These are phyloP conservation scores for Camellia lanceoleosa DNA, from an alignment of 148 eudicot species.

Conservation along the genomic window DNA sequence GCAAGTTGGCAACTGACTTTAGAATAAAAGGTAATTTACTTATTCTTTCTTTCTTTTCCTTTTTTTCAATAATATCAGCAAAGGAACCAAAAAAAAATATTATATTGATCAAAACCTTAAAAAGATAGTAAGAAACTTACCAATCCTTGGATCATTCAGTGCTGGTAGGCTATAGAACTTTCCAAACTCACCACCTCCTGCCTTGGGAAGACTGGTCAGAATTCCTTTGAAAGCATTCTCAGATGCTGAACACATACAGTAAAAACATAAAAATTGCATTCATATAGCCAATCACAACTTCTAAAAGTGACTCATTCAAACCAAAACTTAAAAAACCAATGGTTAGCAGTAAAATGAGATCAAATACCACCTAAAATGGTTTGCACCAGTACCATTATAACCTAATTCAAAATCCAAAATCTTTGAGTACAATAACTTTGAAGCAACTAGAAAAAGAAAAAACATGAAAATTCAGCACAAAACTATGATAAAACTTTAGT, in stretches of 20 bases:
- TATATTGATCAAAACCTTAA: neutral
- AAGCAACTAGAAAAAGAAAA: neutral
- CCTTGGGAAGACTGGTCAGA: slow-evolving; percentile 60
- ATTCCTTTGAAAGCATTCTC: slow-evolving; percentile 62
- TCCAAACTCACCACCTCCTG: slow-evolving; percentile 75
- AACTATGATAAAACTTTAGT: neutral
- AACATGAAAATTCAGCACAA: neutral
- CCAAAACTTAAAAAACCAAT: neutral
- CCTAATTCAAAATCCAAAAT: neutral
- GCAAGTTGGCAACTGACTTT: neutral
- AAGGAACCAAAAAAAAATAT: neutral
- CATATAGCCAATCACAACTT: neutral
- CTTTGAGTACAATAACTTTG: neutral
- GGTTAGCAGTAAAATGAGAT: neutral
- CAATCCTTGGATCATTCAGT: slow-evolving; percentile 66
- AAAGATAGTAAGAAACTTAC: slow-evolving; percentile 23
- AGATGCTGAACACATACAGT: slow-evolving; percentile 38
- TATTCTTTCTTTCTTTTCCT: neutral
- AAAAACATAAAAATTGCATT: slow-evolving; percentile 7
- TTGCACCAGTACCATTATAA: neutral
- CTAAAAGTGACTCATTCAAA: neutral
- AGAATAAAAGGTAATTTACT: neutral
- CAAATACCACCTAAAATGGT: neutral
- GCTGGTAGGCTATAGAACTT: slow-evolving; percentile 67
- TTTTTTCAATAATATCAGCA: neutral